Conservation (phyloP, 257 asterid genomes). For the Haberlea rhodopensis region DNA sequence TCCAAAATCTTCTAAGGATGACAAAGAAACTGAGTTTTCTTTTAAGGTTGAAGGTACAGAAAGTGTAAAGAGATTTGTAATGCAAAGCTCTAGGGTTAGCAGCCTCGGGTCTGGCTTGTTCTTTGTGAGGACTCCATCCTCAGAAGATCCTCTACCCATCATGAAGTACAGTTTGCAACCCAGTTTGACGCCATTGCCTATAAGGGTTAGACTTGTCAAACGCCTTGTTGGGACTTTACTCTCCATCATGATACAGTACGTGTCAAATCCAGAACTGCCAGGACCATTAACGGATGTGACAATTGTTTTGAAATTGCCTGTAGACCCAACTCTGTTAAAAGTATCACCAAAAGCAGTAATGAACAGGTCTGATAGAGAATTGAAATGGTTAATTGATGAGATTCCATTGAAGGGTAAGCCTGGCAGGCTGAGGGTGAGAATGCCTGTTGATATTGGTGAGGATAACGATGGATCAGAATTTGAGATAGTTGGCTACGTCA, state of each 20-base stretch:
- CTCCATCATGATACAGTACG: conserved; percentile 89
- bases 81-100: conserved; percentile 72
- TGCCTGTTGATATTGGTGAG: conserved; percentile 76
- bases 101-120: conserved; percentile 80
- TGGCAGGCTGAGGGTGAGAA: conserved; percentile 78
- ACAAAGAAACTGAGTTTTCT: conserved; percentile 81
- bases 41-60: conserved; percentile 78
- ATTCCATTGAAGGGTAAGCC: conserved; percentile 77
- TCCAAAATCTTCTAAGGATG: conserved; percentile 53
- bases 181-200: conserved; percentile 74
- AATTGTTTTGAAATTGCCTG: conserved; percentile 76
- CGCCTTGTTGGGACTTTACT: conserved; percentile 88
- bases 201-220: conserved; percentile 80
- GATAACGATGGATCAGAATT: conserved; percentile 77
- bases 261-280: conserved; percentile 66
- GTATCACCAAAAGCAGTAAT: conserved; percentile 90
- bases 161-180: conserved; percentile 75
- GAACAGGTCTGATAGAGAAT: conserved; percentile 84
- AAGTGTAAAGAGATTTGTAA: conserved; percentile 77
- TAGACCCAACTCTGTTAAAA: conserved; percentile 74
- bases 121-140: conserved; percentile 74
- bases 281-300: conserved; percentile 73
- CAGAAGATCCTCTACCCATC: conserved; percentile 71
- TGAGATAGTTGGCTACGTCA: conserved; percentile 67
- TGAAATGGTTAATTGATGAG: conserved; percentile 91